A percentile compares a stretch with the other conserved stretches of the same genome.
Evolutionary conservation across 2,329 filamentous ascomycete species (phyloP).

Genomic region (Acrocalymma vagum): DNA sequence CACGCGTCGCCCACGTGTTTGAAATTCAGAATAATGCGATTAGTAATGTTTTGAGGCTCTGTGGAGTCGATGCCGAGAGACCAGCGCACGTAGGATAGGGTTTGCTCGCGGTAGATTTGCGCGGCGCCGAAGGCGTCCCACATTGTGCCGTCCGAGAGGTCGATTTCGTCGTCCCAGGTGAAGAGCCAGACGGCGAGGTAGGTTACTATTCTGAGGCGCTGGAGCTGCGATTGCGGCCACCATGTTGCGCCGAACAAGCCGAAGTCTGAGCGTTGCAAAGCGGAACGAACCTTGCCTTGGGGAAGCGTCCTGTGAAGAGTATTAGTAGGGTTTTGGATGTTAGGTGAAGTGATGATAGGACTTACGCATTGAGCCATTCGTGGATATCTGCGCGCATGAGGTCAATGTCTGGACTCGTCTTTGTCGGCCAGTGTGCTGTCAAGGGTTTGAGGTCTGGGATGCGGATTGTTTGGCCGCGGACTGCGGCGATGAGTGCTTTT

Average conservation of each 20-base stretch:
- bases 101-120: slow-evolving; percentile 17
- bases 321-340: background rate
- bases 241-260: slow-evolving; percentile 17
- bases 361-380: slow-evolving; percentile 12
- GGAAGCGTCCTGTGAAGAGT: slow-evolving; percentile 5
- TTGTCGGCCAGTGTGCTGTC: slow-evolving; percentile 10
- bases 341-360: background rate
- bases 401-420: slow-evolving; percentile 7
- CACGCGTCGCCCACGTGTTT: slow-evolving; percentile 6
- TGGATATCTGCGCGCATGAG: slow-evolving; percentile 2
- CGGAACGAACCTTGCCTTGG: slow-evolving; percentile 1
- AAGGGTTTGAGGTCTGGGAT: slow-evolving; percentile 9
- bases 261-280: slow-evolving; percentile 12
- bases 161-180: slow-evolving; percentile 23
- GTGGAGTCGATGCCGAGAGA: slow-evolving; percentile 8
- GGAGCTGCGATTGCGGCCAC: slow-evolving; percentile 14
- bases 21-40: slow-evolving; percentile 14
- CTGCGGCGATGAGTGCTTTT: slow-evolving; percentile 6
- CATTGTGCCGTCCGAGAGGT: slow-evolving; percentile 10
- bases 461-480: slow-evolving; percentile 12
- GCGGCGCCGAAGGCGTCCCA: slow-evolving; percentile 13
- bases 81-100: slow-evolving; percentile 13
- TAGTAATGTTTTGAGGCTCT: background rate
- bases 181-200: slow-evolving; percentile 21
- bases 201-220: slow-evolving; percentile 13